Evolutionary conservation across 768 basidiomycete genomes (phyloP).

Genomic region (Psilocybe azurescens): DNA sequence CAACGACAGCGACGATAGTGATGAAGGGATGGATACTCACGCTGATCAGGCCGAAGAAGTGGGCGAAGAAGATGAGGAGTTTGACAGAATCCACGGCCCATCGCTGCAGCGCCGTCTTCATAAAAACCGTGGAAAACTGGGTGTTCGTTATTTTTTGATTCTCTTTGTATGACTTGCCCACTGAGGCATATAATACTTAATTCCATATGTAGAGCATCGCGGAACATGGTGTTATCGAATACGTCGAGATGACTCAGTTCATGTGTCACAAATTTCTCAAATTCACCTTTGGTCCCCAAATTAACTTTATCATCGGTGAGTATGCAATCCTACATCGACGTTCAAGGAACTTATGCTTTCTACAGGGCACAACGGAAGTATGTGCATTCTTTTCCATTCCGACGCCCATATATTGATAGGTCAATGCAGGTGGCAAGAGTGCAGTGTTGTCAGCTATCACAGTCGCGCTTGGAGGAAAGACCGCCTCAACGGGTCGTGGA

Average conservation of each 20-base stretch:
- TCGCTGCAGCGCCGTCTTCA: conserved; percentile 60
- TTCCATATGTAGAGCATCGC: conserved; percentile 65
- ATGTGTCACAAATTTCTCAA: conserved; percentile 92
- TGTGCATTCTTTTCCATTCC: conserved; percentile 27
- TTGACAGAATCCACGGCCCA: conserved; percentile 66
- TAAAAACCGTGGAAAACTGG: conserved; percentile 47
- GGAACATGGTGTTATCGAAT: conserved; percentile 87
- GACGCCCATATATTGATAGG: background rate
- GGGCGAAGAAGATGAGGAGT: conserved; percentile 59
- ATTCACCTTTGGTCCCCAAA: conserved; percentile 88
- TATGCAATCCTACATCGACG: background rate
- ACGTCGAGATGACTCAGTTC: conserved; percentile 88
- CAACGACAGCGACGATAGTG: conserved; percentile 35
- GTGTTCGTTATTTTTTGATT: conserved; percentile 40
- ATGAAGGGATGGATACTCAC: conserved; percentile 28
- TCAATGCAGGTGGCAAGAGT: conserved; percentile 83
- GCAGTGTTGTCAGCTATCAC: conserved; percentile 93
- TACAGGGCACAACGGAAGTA: conserved; percentile 91
- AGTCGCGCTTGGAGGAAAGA: conserved; percentile 92
- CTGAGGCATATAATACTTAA: too few species aligned
- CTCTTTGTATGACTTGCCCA: too few species aligned
- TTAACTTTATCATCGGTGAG: conserved; percentile 96
- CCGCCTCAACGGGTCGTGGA: conserved; percentile 89
- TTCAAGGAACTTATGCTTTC: conserved; percentile 4
- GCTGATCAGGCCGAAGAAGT: conserved; percentile 36